phyloP scores from a whole-genome alignment of 805 yeast species.

The Barnettozyma siamensis region DNA sequence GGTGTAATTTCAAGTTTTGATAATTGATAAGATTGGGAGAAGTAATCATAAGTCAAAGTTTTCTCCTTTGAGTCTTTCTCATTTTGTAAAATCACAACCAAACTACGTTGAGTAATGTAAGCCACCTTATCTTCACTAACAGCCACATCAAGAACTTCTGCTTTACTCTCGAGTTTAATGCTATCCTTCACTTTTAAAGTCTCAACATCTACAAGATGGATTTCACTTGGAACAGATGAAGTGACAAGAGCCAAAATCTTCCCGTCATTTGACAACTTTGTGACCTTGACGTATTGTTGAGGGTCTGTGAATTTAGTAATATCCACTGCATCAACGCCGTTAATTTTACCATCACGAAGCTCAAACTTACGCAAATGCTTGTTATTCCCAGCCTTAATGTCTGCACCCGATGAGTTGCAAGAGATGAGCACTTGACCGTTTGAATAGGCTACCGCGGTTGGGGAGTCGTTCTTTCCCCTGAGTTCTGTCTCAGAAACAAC shows the following conservation, averaged over 20 bases:
- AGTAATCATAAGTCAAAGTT: conserved; percentile 12
- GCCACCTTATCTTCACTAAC: conserved; percentile 59
- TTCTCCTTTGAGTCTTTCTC: conserved; percentile 11
- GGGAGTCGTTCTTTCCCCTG: conserved; percentile 73
- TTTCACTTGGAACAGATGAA: conserved; percentile 55
- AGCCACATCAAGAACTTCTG: conserved; percentile 56
- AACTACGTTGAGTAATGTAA: conserved; percentile 50
- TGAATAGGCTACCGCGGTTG: conserved; percentile 68
- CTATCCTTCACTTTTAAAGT: conserved; percentile 47
- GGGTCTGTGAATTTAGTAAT: conserved; percentile 39
- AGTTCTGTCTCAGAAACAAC: conserved; percentile 57
- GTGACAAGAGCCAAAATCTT: conserved; percentile 63
- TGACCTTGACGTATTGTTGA: conserved; percentile 55
- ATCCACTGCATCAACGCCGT: conserved; percentile 58
- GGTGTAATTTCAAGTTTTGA: conserved; percentile 39
- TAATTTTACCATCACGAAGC: conserved; percentile 37
- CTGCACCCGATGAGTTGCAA: conserved; percentile 61
- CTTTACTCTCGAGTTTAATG: conserved; percentile 42
- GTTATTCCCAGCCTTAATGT: conserved; percentile 56
- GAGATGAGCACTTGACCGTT: conserved; percentile 54
- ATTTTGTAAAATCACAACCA: conserved; percentile 22
- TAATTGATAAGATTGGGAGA: conserved; percentile 24
- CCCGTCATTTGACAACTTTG: conserved; percentile 54
- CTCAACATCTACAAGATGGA: conserved; percentile 54
- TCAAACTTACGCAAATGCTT: conserved; percentile 64